Percentiles rank a stretch among this genome's conserved stretches.
phyloP scores from a whole-genome alignment of 2,329 filamentous ascomycete genomes.

The Fusarium hainanense region DNA sequence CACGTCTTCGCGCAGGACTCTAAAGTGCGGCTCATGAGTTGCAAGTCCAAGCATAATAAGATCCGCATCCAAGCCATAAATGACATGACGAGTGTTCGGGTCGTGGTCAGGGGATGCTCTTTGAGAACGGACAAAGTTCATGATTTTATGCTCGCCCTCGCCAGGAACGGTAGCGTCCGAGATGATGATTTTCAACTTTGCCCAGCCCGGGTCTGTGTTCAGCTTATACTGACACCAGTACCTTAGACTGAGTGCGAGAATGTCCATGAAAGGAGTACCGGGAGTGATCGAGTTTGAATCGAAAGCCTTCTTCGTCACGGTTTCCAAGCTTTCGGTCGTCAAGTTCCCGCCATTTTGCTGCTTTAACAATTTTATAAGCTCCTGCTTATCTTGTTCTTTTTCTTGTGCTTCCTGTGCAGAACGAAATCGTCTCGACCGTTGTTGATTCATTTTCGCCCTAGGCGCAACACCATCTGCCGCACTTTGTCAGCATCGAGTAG shows the following conservation, averaged over 20 bases:
- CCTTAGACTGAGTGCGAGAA: constrained; percentile 86
- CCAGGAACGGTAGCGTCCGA: constrained; percentile 98
- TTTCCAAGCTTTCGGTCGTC: constrained; percentile 70
- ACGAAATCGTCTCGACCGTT: constrained; percentile 94
- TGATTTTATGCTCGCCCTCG: constrained; percentile 99
- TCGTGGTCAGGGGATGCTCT: constrained; percentile 90
- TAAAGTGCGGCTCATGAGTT: constrained; percentile 97
- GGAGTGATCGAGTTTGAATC: constrained; percentile 90
- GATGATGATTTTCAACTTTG: constrained; percentile 95
- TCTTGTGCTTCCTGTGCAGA: constrained; percentile 94
- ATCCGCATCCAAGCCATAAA: constrained; percentile 97
- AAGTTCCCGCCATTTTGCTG: constrained; percentile 76
- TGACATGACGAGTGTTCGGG: constrained; percentile 96
- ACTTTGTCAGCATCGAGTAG: constrained; percentile 43
- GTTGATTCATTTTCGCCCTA: constrained; percentile 99
- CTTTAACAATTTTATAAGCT: constrained; percentile 85
- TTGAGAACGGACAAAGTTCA: constrained; percentile 97
- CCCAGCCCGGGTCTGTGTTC: constrained; percentile 96
- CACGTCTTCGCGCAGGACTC: constrained; percentile 95
- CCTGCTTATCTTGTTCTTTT: constrained; percentile 90
- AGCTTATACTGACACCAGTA: constrained; percentile 99
- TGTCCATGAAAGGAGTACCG: constrained; percentile 98
- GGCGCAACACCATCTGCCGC: constrained; percentile 89
- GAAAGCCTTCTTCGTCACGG: constrained; percentile 86
- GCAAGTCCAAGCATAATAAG: constrained; percentile 98